These are phyloP conservation scores for Saccharomyces paradoxus DNA, from an alignment of 805 yeast species.

Conservation along the genomic window DNA sequence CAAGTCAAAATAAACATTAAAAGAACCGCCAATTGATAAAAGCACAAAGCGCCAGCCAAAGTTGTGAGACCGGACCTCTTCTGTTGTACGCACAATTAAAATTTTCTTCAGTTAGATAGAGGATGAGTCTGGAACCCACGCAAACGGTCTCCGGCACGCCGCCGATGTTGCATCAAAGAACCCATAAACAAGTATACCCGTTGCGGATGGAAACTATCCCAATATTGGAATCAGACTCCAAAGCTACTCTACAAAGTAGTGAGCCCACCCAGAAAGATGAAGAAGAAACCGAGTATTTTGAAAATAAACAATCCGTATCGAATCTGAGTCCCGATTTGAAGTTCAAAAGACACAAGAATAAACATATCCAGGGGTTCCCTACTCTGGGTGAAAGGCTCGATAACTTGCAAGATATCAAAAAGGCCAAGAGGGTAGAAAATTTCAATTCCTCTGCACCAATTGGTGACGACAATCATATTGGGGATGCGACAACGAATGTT, in stretches of 20 bases:
- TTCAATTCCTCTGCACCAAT: slow-evolving; percentile 25
- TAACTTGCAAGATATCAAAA: slow-evolving; percentile 21
- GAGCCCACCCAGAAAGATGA: neutral
- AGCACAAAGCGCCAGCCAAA: neutral
- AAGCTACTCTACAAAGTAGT: neutral
- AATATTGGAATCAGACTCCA: slow-evolving; percentile 1
- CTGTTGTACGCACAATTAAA: neutral
- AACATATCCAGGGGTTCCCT: slow-evolving; percentile 18
- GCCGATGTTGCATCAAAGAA: neutral
- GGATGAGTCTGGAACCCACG: neutral
- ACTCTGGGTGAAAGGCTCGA: slow-evolving; percentile 27
- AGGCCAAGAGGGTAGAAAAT: slow-evolving; percentile 28
- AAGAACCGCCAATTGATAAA: neutral
- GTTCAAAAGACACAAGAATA: slow-evolving; percentile 26
- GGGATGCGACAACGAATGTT: neutral
- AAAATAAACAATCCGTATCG: slow-evolving; percentile 11
- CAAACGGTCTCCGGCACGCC: neutral
- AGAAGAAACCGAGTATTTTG: slow-evolving; percentile 1
- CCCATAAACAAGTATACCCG: slow-evolving; percentile 15
- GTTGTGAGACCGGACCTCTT: neutral
- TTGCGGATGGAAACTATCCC: slow-evolving; percentile 23
- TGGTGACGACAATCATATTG: neutral
- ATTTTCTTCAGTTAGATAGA: neutral
- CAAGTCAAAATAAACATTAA: neutral
- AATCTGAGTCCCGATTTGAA: slow-evolving; percentile 27